Conservation (phyloP, 805 yeast species). For the Wickerhamomyces xylosicus region DNA sequence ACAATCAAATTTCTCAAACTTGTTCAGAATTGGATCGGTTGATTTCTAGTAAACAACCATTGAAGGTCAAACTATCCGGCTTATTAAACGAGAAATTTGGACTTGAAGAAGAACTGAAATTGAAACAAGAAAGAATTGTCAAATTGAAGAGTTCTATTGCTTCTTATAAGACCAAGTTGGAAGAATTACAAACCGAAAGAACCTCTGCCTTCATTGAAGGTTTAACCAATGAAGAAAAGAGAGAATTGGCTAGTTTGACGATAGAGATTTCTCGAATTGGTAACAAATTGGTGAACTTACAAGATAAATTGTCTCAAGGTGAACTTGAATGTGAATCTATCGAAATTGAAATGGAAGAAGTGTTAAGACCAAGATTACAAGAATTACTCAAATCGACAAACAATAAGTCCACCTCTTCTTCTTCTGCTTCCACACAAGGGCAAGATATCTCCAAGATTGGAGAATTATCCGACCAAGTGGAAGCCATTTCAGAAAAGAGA, state of each 20-base stretch:
- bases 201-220: constrained; percentile 41
- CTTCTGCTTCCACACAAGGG: constrained; percentile 1
- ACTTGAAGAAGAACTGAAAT: constrained; percentile 31
- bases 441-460: constrained; percentile 12
- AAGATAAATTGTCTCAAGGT: constrained; percentile 28
- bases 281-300: constrained; percentile 28
- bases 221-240: constrained; percentile 39
- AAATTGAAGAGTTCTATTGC: constrained; percentile 1
- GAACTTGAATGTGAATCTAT: constrained; percentile 37
- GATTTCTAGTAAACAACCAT: constrained; percentile 31
- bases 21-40: constrained; percentile 32
- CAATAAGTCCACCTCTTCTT: constrained; percentile 5
- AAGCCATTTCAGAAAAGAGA: constrained; percentile 22
- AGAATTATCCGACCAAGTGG: constrained; percentile 12
- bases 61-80: constrained; percentile 31
- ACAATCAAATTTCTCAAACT: constrained; percentile 30
- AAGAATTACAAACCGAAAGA: constrained; percentile 35
- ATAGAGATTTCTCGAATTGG: constrained; percentile 28
- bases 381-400: constrained; percentile 23
- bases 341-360: constrained; percentile 50
- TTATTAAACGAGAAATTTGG: constrained; percentile 30
- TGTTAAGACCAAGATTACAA: constrained; percentile 40
- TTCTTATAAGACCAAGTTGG: constrained; percentile 24
- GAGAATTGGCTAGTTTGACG: constrained; percentile 26
- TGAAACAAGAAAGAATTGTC: constrained; percentile 4